Evolutionary conservation across 2,329 filamentous ascomycete species (phyloP), one percentile per base, ranked within the genome.

Genomic region (Macroventuria anomochaeta): DNA sequence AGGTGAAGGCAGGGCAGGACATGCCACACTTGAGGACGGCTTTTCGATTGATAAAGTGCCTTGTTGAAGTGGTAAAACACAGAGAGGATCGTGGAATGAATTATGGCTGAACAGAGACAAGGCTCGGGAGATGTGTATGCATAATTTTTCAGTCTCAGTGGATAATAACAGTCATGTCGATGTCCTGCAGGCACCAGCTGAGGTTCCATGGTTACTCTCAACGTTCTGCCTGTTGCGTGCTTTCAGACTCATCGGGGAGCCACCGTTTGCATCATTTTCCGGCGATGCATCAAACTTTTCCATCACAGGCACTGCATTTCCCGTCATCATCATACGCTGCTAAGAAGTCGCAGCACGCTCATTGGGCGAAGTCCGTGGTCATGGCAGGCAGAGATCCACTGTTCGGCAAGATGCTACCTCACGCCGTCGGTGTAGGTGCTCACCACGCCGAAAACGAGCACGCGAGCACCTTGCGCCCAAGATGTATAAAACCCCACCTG

Each of bases 361-460:
- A 50, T 50, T 43, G 46, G 46, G 2, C 4, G 11, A 31, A 11
- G 8, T 17, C 6, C 4, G 18, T 25, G 18, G 32, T 42, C n/a
- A 23, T 23, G n/a, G 15, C 26, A 50, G 38, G 33, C 47, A 39
- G 40, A 38, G 39, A 51, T 39, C 47, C 47, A 51, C 47, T 51
- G 13, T 51, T 51, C 47, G 47, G 47, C 40, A 39, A 33, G 47
- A 43, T 38, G 26, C 7, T 32, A 12, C 33, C 46, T 31, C 39
- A 43, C 28, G 47, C 47, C 47, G 47, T 23, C 47, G 47, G 47
- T 26, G 40, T 44, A 33, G 25, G 18, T 33, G 11, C 7, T 39
- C 25, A 18, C 25, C 26, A 33, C 33, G 40, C 47, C 47, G 47
- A 51, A 32, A 20, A 20, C 12, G 7, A 44, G 47, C 47, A 37